phyloP scores from a whole-genome alignment of 2,329 filamentous ascomycete genomes.

The Phoma herbarum region DNA sequence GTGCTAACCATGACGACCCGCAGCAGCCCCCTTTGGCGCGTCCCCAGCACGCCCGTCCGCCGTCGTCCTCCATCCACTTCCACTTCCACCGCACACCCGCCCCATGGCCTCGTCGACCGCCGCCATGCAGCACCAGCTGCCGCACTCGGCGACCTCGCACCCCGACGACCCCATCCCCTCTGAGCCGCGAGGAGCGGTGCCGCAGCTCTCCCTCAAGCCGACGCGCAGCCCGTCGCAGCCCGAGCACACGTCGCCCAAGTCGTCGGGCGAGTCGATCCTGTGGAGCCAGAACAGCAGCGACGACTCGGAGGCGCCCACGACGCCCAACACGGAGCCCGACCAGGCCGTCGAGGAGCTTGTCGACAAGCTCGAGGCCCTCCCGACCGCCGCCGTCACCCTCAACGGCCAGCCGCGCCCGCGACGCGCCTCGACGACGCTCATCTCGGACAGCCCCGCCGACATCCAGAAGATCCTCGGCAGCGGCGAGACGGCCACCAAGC shows the following conservation, averaged over 20 bases:
- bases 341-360: slow-evolving; percentile 53
- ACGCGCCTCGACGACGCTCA: slow-evolving; percentile 73
- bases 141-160: slow-evolving; percentile 55
- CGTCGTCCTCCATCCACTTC: too few species aligned
- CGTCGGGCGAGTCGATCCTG: slow-evolving; percentile 52
- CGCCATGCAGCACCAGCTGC: slow-evolving; percentile 46
- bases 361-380: slow-evolving; percentile 53
- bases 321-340: slow-evolving; percentile 55
- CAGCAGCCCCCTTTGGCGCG: slow-evolving; percentile 21
- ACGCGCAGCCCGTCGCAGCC: slow-evolving; percentile 31
- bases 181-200: slow-evolving; percentile 50
- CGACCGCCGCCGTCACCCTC: slow-evolving; percentile 47
- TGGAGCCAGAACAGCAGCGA: slow-evolving; percentile 55
- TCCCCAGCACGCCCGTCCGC: slow-evolving; percentile 7
- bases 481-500: slow-evolving; percentile 63
- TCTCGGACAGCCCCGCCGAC: slow-evolving; percentile 67
- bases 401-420: slow-evolving; percentile 55
- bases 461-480: slow-evolving; percentile 66
- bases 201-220: slow-evolving; percentile 41
- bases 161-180: slow-evolving; percentile 57
- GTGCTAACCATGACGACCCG: slow-evolving; percentile 26
- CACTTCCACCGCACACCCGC: slow-evolving; percentile 10
- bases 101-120: slow-evolving; percentile 24
- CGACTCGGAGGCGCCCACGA: slow-evolving; percentile 54
- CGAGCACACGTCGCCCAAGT: slow-evolving; percentile 50